Evolutionary conservation across 805 yeast genomes (phyloP).

Genomic region (Cyberlindnera japonica): DNA sequence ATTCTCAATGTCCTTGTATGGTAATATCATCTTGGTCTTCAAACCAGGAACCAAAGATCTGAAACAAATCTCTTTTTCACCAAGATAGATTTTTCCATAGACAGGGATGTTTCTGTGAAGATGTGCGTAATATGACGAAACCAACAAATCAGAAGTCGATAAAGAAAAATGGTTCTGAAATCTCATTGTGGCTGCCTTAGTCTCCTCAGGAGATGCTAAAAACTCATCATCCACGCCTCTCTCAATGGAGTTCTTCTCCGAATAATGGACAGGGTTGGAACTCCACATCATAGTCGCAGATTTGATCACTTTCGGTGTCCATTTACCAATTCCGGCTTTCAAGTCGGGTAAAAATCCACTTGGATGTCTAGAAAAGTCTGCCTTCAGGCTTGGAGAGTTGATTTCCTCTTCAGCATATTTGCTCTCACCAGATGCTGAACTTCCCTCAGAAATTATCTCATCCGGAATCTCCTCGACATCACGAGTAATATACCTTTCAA

Average conservation of each 20-base stretch:
- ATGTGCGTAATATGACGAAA: slow-evolving; percentile 69
- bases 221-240: slow-evolving; percentile 46
- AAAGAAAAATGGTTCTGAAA: slow-evolving; percentile 67
- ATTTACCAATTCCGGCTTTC: slow-evolving; percentile 5
- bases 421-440: not conserved
- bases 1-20: slow-evolving; percentile 67
- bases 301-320: slow-evolving; percentile 24
- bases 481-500: slow-evolving; percentile 16
- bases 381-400: slow-evolving; percentile 2
- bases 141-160: slow-evolving; percentile 43
- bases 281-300: slow-evolving; percentile 46
- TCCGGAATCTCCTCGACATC: slow-evolving; percentile 17
- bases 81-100: slow-evolving; percentile 80
- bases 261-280: slow-evolving; percentile 60
- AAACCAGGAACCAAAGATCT: slow-evolving; percentile 76
- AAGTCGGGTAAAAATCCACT: not conserved
- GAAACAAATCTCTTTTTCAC: slow-evolving; percentile 68
- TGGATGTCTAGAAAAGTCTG: not conserved
- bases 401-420: not conserved
- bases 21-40: slow-evolving; percentile 77
- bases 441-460: not conserved
- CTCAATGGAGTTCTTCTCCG: slow-evolving; percentile 35
- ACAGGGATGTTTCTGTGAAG: slow-evolving; percentile 68
- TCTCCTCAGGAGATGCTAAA: slow-evolving; percentile 41
- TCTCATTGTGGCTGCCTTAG: slow-evolving; percentile 47